phyloP scores from a whole-genome alignment of 2,329 filamentous ascomycete genomes.

The Setomelanomma holmii region DNA sequence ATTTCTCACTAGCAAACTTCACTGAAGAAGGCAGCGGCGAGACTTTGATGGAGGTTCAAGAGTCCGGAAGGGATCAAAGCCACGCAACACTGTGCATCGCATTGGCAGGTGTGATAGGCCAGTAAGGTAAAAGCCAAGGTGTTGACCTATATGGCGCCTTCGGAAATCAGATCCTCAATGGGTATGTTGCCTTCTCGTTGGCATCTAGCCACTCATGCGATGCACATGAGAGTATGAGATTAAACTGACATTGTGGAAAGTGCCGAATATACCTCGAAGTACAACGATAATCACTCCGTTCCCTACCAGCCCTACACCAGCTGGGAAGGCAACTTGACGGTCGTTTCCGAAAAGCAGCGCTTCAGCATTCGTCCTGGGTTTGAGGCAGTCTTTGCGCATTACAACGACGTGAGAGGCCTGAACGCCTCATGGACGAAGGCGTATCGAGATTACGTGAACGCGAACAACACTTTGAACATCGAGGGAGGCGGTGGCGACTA shows the following conservation, averaged over 20 bases:
- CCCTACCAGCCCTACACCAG: slow-evolving; percentile 40
- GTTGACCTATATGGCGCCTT: slow-evolving; percentile 49
- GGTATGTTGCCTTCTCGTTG: slow-evolving; percentile 38
- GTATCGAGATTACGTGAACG: slow-evolving; percentile 45
- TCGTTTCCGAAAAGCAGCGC: slow-evolving; percentile 41
- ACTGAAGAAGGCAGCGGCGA: slow-evolving; percentile 40
- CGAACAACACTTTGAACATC: slow-evolving; percentile 43
- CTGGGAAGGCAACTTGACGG: slow-evolving; percentile 46
- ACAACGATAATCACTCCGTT: neutral
- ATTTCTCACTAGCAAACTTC: slow-evolving; percentile 36
- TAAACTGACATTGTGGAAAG: neutral
- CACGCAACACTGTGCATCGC: slow-evolving; percentile 53
- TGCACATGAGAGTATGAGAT: no score
- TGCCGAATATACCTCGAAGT: neutral
- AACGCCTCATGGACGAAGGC: slow-evolving; percentile 46
- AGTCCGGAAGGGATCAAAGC: slow-evolving; percentile 56
- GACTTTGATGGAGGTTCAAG: slow-evolving; percentile 49
- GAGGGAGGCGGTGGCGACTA: slow-evolving; percentile 57
- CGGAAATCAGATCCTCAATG: slow-evolving; percentile 47
- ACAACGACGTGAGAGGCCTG: slow-evolving; percentile 47
- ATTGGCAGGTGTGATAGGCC: slow-evolving; percentile 50
- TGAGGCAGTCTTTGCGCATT: slow-evolving; percentile 51
- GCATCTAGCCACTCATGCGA: no score
- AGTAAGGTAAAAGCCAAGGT: slow-evolving; percentile 54
- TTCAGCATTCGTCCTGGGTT: slow-evolving; percentile 48